phyloP scores from a whole-genome alignment of 805 yeast species.

The Torulaspora delbrueckii region DNA sequence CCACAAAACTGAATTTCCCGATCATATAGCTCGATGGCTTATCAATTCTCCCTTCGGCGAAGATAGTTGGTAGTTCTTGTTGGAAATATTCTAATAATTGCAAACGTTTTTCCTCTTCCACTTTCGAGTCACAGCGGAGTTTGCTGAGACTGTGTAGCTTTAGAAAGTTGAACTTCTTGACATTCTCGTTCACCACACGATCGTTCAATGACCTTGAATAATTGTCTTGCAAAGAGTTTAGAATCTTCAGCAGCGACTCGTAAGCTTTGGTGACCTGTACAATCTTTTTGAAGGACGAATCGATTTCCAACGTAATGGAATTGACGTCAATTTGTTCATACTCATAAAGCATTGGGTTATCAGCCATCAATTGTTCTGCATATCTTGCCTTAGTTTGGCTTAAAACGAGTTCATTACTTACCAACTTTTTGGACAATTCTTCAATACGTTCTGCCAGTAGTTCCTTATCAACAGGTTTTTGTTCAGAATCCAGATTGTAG shows the following conservation, averaged over 20 bases:
- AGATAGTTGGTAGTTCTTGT: constrained; percentile 26
- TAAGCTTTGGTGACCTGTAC: constrained; percentile 21
- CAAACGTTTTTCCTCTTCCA: constrained; percentile 23
- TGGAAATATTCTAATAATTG: constrained; percentile 26
- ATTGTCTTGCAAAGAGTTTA: constrained; percentile 46
- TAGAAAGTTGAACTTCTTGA: constrained; percentile 44
- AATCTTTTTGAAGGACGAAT: constrained; percentile 16
- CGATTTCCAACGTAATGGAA: constrained; percentile 12
- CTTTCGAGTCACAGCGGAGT: constrained; percentile 19
- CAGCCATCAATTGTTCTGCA: constrained; percentile 15
- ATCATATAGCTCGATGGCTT: constrained; percentile 24
- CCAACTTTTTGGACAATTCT: constrained; percentile 7
- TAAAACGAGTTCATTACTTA: constrained; percentile 22
- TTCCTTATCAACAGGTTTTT: constrained; percentile 4
- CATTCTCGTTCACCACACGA: constrained; percentile 73
- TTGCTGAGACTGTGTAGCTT: constrained; percentile 22
- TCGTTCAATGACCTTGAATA: constrained; percentile 85
- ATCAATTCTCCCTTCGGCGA: constrained; percentile 20
- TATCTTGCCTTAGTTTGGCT: constrained; percentile 18
- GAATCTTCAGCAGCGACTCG: constrained; percentile 33
- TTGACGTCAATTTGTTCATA: constrained; percentile 20
- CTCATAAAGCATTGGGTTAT: constrained; percentile 23
- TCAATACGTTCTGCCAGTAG: constrained; percentile 11
- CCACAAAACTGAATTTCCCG: constrained; percentile 29
- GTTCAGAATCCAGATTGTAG: constrained; percentile 11